Conservation (phyloP, 352 stramenopile genomes). For the Pythium periplocum region DNA sequence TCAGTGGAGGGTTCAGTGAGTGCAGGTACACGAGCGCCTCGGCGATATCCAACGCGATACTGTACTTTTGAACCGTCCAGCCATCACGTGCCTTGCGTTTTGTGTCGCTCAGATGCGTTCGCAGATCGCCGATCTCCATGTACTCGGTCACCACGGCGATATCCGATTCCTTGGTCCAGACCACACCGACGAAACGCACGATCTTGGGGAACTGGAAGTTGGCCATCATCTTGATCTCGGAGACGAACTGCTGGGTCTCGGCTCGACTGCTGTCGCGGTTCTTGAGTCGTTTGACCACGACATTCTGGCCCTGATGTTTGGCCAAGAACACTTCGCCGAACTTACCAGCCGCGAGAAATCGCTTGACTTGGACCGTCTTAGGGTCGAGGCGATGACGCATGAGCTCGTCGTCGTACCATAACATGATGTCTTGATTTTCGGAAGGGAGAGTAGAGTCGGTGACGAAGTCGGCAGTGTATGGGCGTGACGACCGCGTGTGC, state of each 20-base stretch:
- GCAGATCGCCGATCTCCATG: slow-evolving; percentile 63
- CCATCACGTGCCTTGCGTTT: slow-evolving; percentile 7
- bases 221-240: slow-evolving; percentile 63
- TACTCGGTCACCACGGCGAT: slow-evolving; percentile 71
- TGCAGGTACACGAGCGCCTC: slow-evolving; percentile 82
- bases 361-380: background rate
- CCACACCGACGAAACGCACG: slow-evolving; percentile 50
- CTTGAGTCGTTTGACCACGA: background rate
- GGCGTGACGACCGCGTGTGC: too few relatives aligned
- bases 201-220: slow-evolving; percentile 67
- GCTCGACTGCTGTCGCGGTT: background rate
- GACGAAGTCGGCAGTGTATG: too few relatives aligned
- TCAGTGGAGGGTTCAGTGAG: slow-evolving; percentile 53
- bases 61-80: slow-evolving; percentile 29
- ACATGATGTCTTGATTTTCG: too few relatives aligned
- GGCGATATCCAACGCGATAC: slow-evolving; percentile 48
- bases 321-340: background rate
- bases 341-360: background rate
- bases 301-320: background rate
- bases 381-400: background rate
- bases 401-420: background rate
- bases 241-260: slow-evolving; percentile 70
- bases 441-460: too few relatives aligned
- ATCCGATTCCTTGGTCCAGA: slow-evolving; percentile 59
- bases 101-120: slow-evolving; percentile 39